Evolutionary conservation across 441 rosid species (phyloP).

Genomic region (Corymbia calophylla): DNA sequence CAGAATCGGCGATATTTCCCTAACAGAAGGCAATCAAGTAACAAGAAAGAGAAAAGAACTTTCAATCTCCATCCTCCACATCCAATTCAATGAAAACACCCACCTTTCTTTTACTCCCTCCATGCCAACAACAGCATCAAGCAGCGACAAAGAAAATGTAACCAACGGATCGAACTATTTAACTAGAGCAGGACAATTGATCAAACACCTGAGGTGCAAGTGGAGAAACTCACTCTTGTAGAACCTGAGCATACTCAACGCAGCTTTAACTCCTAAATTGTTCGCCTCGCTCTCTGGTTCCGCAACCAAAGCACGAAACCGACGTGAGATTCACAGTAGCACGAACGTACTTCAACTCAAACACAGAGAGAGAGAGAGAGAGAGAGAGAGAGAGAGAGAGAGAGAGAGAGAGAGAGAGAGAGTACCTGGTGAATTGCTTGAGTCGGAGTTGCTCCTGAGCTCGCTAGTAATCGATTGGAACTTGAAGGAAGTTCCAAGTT

Average conservation of each 20-base stretch:
- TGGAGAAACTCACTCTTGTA: constrained; percentile 53
- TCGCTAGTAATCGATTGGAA: background rate
- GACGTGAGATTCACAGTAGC: background rate
- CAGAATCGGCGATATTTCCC: constrained; percentile 85
- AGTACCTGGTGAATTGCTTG: constrained; percentile 23
- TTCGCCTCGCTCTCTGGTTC: constrained; percentile 30
- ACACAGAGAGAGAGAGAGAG: background rate
- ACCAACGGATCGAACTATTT: background rate
- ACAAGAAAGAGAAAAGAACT: background rate
- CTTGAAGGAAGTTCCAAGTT: constrained; percentile 6
- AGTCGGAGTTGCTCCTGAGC: constrained; percentile 13
- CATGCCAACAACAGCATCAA: background rate
- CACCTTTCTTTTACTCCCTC: background rate
- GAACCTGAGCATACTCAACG: constrained; percentile 64
- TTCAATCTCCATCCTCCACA: too few relatives aligned
- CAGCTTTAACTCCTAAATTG: constrained; percentile 68
- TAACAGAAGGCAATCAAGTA: background rate
- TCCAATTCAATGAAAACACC: background rate
- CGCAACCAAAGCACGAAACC: background rate
- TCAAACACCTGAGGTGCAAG: background rate
- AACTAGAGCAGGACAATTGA: background rate
- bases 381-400: constrained; percentile 4
- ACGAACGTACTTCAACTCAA: background rate
- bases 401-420: constrained; percentile 2
- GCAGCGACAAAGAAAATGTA: background rate